Percentiles rank a stretch among this genome's conserved stretches.
Evolutionary conservation across 176 grass and related monocot genomes (phyloP).

Genomic region (Oryza australiensis): DNA sequence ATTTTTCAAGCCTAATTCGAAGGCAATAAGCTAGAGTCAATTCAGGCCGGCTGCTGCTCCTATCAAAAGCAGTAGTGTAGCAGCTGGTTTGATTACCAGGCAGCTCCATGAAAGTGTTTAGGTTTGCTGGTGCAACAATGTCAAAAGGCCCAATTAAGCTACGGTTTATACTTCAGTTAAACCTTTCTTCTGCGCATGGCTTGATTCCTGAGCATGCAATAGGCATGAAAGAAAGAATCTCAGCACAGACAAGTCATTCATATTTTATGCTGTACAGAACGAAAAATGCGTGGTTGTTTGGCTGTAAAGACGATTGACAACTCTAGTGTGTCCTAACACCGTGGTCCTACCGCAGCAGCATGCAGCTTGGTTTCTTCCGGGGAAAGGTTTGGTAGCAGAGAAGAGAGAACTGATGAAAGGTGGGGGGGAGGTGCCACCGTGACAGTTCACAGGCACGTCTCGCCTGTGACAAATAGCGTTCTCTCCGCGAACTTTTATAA

Average conservation of each 20-base stretch:
- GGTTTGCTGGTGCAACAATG: not conserved
- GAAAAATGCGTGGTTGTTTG: not conserved
- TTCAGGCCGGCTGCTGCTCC: not conserved
- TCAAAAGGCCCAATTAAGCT: not conserved
- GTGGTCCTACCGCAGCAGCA: conserved; percentile 7
- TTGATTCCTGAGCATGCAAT: not conserved
- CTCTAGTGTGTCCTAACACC: conserved; percentile 3
- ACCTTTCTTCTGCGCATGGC: not conserved
- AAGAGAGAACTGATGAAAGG: not conserved
- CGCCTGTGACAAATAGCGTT: not conserved
- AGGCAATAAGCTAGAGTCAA: not conserved
- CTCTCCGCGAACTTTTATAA: not conserved
- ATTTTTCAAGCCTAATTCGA: not conserved
- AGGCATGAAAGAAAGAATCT: not conserved
- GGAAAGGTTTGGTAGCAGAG: not conserved
- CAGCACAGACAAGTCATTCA: not conserved
- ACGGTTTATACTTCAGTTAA: not conserved
- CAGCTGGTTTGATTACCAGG: not conserved
- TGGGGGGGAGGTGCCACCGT: not conserved
- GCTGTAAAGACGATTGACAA: conserved; percentile 7
- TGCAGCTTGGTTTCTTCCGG: conserved; percentile 4
- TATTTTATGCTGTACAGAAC: not conserved
- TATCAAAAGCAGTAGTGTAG: not conserved
- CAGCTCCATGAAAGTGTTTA: not conserved
- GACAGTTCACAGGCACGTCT: not conserved